These are phyloP conservation scores for Cruciata laevipes DNA, from an alignment of 257 asterid genomes.

Conservation along the genomic window DNA sequence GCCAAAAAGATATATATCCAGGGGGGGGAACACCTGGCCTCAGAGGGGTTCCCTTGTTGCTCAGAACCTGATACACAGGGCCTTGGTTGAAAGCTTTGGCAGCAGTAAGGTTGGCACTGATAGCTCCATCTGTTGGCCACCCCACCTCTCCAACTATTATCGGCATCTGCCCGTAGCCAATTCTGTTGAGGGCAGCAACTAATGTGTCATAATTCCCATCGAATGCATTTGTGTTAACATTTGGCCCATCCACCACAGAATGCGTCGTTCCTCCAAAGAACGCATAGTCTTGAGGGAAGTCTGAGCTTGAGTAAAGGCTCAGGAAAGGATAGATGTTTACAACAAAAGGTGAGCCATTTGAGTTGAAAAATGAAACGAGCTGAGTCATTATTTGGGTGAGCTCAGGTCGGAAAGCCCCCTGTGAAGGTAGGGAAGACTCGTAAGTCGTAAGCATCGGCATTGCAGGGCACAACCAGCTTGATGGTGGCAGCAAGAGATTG, in stretches of 20 bases:
- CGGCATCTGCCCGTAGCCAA: conserved; percentile 81
- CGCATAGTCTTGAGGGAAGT: conserved; percentile 93
- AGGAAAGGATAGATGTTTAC: conserved; percentile 89
- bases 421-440: conserved; percentile 76
- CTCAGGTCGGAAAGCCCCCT: conserved; percentile 84
- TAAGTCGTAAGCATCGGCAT: conserved; percentile 98
- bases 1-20: conserved; percentile 76
- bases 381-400: conserved; percentile 65
- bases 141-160: conserved; percentile 85
- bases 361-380: conserved; percentile 67
- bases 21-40: conserved; percentile 77
- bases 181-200: conserved; percentile 62
- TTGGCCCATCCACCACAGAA: conserved; percentile 72
- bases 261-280: conserved; percentile 83
- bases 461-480: conserved; percentile 92
- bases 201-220: conserved; percentile 92
- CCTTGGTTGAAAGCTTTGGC: conserved; percentile 87
- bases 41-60: conserved; percentile 72
- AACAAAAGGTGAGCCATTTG: conserved; percentile 76
- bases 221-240: conserved; percentile 67
- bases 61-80: conserved; percentile 45
- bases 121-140: conserved; percentile 86
- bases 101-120: conserved; percentile 67
- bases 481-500: conserved; percentile 62
- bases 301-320: conserved; percentile 74